These are phyloP conservation scores for Tanacetum coccineum DNA, from an alignment of 129 eudicot genomes.

Conservation along the genomic window DNA sequence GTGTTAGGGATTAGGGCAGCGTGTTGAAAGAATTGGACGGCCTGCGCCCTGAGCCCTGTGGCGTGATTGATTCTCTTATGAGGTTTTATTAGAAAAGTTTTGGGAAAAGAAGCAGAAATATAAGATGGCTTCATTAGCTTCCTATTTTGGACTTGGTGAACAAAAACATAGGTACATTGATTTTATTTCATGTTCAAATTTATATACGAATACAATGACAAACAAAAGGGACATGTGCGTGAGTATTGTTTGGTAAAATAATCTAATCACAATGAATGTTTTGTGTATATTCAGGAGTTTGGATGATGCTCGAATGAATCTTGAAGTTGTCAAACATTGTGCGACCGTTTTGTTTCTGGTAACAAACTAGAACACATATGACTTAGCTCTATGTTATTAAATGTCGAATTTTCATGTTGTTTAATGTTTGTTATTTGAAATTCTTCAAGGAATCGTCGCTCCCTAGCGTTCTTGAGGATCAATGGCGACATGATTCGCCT, in stretches of 20 bases:
- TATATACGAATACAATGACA: too few relatives aligned
- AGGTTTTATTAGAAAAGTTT: conserved; percentile 68
- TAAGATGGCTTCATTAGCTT: conserved; percentile 97
- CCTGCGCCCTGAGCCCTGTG: conserved; percentile 72
- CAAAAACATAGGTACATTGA: conserved; percentile 76
- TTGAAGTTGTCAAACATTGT: conserved; percentile 91
- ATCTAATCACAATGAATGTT: not conserved
- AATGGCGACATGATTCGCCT: conserved; percentile 39
- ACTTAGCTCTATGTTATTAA: not conserved
- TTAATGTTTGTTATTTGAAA: too few relatives aligned
- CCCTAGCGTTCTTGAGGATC: conserved; percentile 45
- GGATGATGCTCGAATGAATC: conserved; percentile 91
- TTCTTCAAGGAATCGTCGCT: conserved; percentile 69
- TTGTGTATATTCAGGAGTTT: conserved; percentile 53
- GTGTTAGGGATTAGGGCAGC: conserved; percentile 71
- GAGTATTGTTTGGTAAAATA: too few relatives aligned
- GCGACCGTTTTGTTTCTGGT: conserved; percentile 91
- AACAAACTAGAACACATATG: not conserved
- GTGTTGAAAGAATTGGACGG: conserved; percentile 62
- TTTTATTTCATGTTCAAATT: conserved; percentile 2
- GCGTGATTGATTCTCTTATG: conserved; percentile 88
- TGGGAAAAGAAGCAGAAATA: conserved; percentile 91
- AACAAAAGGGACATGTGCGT: too few relatives aligned
- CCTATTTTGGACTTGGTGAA: conserved; percentile 88
- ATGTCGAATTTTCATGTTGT: not conserved